Conservation (phyloP, 2,329 filamentous ascomycete genomes). For the Pseudonectria buxi region DNA sequence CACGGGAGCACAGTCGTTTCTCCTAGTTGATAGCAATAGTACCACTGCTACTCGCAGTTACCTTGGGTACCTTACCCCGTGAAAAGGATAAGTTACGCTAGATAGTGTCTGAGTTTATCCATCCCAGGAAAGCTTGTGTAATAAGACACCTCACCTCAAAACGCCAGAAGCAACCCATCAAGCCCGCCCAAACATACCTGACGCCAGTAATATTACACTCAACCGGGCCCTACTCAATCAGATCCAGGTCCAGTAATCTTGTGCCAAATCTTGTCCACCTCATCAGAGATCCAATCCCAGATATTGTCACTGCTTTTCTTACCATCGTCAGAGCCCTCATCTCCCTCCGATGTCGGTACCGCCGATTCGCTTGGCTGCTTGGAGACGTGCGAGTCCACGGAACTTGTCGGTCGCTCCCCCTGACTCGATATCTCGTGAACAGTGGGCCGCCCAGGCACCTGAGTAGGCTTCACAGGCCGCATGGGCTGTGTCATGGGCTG, state of each 20-base stretch:
- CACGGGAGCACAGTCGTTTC: too few species aligned
- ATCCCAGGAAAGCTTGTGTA: not conserved
- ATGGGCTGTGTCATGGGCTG: too few species aligned
- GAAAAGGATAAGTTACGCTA: too few species aligned
- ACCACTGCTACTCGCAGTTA: too few species aligned
- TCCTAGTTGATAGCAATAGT: too few species aligned
- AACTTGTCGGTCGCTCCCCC: not conserved
- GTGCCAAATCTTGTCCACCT: constrained; percentile 40
- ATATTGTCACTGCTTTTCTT: constrained; percentile 20
- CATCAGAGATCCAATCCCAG: constrained; percentile 47
- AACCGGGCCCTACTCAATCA: constrained; percentile 2
- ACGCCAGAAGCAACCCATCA: not conserved
- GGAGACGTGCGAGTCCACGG: not conserved
- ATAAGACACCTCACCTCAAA: not conserved
- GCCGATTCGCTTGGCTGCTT: constrained; percentile 8
- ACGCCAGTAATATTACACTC: not conserved
- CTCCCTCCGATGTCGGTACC: constrained; percentile 7
- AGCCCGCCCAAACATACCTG: not conserved
- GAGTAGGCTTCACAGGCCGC: too few species aligned
- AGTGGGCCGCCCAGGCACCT: too few species aligned
- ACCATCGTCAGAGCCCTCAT: constrained; percentile 7
- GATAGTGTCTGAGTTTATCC: too few species aligned
- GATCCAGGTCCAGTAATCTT: constrained; percentile 31
- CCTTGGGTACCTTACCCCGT: too few species aligned
- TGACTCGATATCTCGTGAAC: too few species aligned